phyloP scores from a whole-genome alignment of 345 rosid species.

The Salix exigua region DNA sequence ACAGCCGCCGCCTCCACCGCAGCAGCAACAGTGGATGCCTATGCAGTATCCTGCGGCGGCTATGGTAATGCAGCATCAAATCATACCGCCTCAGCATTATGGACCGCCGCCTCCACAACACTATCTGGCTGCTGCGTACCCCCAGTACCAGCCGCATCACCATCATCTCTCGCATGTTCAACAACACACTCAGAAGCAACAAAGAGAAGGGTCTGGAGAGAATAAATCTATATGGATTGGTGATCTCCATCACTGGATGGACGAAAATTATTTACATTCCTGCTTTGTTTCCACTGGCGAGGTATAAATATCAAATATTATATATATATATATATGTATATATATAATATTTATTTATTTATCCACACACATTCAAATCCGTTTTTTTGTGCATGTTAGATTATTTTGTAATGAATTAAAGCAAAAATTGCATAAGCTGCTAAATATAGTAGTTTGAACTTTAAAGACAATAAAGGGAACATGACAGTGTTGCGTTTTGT shows the following conservation, averaged over 20 bases:
- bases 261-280: conserved; percentile 73
- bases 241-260: conserved; percentile 98
- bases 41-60: conserved; percentile 79
- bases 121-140: conserved; percentile 45
- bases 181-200: conserved; percentile 36
- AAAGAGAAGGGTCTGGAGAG: conserved; percentile 54
- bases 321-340: too few relatives aligned
- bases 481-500: background rate
- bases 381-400: background rate
- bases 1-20: conserved; percentile 27
- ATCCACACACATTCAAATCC: background rate
- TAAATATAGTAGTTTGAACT: background rate
- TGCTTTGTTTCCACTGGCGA: conserved; percentile 74
- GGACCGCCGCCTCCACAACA: conserved; percentile 52
- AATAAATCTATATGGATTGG: conserved; percentile 92
- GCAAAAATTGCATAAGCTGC: background rate
- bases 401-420: background rate
- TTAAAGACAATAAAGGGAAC: background rate
- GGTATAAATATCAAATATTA: conserved; percentile 33
- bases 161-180: conserved; percentile 30
- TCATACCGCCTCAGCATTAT: conserved; percentile 63
- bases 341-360: background rate
- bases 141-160: conserved; percentile 25
- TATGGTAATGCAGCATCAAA: conserved; percentile 84
- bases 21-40: conserved; percentile 56